Conservation (phyloP, 2,329 filamentous ascomycete genomes). For the Trichophyton rubrum region DNA sequence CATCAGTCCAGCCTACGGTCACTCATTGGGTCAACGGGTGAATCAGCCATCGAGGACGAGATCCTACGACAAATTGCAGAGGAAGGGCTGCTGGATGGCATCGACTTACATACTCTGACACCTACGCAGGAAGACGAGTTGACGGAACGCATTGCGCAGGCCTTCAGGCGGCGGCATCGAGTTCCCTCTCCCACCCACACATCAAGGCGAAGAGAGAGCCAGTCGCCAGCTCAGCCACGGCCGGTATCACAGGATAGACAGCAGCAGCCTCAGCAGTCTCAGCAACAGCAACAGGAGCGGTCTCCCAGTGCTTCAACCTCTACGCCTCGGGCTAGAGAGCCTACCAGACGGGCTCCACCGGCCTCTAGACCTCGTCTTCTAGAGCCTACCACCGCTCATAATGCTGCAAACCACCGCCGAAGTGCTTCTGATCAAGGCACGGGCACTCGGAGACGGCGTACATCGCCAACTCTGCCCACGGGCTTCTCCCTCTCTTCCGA, state of each 20-base stretch:
- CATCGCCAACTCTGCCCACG: constrained; percentile 15
- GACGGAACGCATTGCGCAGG: constrained; percentile 79
- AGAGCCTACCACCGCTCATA: constrained; percentile 19
- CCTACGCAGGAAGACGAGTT: constrained; percentile 76
- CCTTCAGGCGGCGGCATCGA: constrained; percentile 62
- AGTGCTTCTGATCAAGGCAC: constrained; percentile 26
- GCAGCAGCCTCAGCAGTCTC: background rate
- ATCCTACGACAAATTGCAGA: constrained; percentile 81
- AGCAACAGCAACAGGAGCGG: background rate
- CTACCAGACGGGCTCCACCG: constrained; percentile 15
- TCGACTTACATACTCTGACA: constrained; percentile 80
- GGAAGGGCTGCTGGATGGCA: constrained; percentile 73
- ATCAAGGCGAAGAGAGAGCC: background rate
- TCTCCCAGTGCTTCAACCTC: background rate
- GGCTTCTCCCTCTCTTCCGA: background rate
- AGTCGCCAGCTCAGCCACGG: background rate
- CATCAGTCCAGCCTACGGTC: constrained; percentile 84
- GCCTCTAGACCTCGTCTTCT: constrained; percentile 24
- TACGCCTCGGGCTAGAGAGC: background rate
- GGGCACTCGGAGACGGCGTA: constrained; percentile 24
- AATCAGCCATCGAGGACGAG: constrained; percentile 67
- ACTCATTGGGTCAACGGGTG: constrained; percentile 68
- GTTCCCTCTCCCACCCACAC: constrained; percentile 7
- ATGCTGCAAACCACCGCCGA: constrained; percentile 21
- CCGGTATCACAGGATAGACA: background rate